Evolutionary conservation across 768 basidiomycete genomes (phyloP), one percentile per base, ranked within the genome.

Genomic region (Daedaleopsis sinensis): DNA sequence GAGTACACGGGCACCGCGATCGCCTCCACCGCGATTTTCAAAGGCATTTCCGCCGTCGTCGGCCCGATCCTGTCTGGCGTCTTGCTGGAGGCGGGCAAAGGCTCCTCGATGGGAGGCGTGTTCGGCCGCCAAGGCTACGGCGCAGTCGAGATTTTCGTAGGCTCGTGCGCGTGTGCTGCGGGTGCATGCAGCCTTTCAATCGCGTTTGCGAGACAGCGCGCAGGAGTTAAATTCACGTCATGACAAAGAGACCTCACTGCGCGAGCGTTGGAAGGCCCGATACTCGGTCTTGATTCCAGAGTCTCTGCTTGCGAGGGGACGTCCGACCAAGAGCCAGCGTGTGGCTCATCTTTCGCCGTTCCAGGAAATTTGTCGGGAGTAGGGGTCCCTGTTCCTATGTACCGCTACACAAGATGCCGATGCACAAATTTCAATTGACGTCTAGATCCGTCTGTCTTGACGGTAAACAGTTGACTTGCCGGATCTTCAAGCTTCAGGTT

Each of bases 61-160:
- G 67, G 67, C 18, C 67, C 67, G 36, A 57, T 68, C 61, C 36
- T 68, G 37, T 66, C 67, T 38, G 67, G 67, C n/a, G 32, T 68
- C 50, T 58, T 68, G 11, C 59, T 64, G 27, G 67, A 66, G 52
- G 61, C 60, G 3, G 67, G 67, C 32, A 62, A 58, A 44, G 42
- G 59, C n/a, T 57, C 66, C 0, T 37, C 56, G 0, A 50, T 39
- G 38, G 51, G 39, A 2, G 5, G 47, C 2, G 42, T 37, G 1
- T 68, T 65, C 37, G 67, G 67, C 0, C n/a, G 48, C 32, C 59
- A 56, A 11, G 67, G 67, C 16, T 68, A 67, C 54, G 63, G 63
- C 6, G 52, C 59, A 0, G 61, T 68, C 39, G 67, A 68, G 53
- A 57, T 68, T n/a, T 68, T 68, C 53, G 67, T 68, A 1, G 67